These are phyloP conservation scores for Epichloe festucae DNA, from an alignment of 2,329 filamentous ascomycete genomes.

Conservation along the genomic window DNA sequence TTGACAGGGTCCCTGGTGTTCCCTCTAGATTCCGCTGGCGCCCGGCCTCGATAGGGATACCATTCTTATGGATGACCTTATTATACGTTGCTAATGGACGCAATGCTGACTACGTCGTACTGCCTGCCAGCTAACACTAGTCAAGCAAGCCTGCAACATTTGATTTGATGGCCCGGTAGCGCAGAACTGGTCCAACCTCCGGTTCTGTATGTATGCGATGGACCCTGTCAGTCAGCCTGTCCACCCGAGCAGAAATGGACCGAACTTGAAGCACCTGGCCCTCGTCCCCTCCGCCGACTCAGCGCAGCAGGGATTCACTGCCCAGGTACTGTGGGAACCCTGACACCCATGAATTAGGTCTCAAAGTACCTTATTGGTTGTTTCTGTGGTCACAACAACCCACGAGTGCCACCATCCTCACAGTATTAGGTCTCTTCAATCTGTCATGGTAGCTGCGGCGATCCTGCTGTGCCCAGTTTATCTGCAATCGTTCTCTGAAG, in stretches of 20 bases:
- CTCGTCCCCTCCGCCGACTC: neutral
- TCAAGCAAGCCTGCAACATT: neutral
- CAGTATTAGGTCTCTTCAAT: neutral
- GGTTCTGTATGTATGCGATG: neutral
- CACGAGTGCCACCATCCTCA: constrained; percentile 1
- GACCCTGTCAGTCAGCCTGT: neutral
- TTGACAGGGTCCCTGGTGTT: constrained; percentile 1
- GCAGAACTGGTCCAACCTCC: neutral
- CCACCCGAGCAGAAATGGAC: neutral
- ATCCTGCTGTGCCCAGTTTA: neutral
- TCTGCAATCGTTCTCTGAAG: neutral
- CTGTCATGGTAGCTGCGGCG: neutral
- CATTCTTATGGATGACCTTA: neutral
- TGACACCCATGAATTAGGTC: constrained; percentile 1
- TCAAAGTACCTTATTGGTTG: constrained; percentile 2
- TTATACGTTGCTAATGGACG: neutral
- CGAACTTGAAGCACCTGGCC: neutral
- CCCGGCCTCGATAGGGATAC: neutral
- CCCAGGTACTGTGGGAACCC: constrained; percentile 3
- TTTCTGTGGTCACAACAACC: constrained; percentile 5
- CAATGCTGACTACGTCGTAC: constrained; percentile 1
- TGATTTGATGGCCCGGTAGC: neutral
- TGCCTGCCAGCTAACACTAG: constrained; percentile 1
- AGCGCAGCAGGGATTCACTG: constrained; percentile 4
- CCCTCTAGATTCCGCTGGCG: neutral